Base-by-base conservation (phyloP, 768 basidiomycete genomes). In the Gloeostereum incarnatum region DNA sequence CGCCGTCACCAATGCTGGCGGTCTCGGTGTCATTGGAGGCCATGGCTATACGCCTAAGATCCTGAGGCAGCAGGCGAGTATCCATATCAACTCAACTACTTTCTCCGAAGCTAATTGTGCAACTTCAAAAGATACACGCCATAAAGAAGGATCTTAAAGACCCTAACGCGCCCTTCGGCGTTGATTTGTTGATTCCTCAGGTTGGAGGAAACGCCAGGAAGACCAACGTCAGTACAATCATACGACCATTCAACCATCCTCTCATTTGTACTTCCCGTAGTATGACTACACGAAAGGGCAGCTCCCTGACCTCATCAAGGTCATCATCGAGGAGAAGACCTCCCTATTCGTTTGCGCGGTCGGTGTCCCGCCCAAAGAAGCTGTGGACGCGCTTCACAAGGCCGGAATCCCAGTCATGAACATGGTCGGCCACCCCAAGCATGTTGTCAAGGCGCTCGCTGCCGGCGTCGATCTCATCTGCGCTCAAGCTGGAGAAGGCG, bases 341-440 rank as follows among this genome's bases (percentile, higher is more conserved):
- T 62, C 73, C 19, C 75, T 97, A 8, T 97, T 97, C 56, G 92
- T 97, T 40, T 96, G 81, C 46, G 91, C 90, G 21, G 73, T 92
- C 31, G 90, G 90, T 47, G 77, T 94, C 4, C 92, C 92, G 1
- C 86, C 92, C 3, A 73, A 72, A 50, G 69, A 77, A 45, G 81
- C 71, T 22, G 85, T 96, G 24, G 85, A 92, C 21, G 74, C 65
- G 47, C 66, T 96, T 29, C 92, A 96, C 62, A 61, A 75, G 49
- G 86, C 86, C 9, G 82, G 86, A 10, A 91, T 94, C 44, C 71
- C 79, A 25, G 69, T 92, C 49, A 92, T 91, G 88, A 92, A 93
- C 62, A 91, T 90, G 87, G 82, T 94, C 42, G 92, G 92, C n/a
- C 87, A 91, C 53, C 90, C 91, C 9, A 94, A 91, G 54, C 87